phyloP scores from a whole-genome alignment of 2,329 filamentous ascomycete species.

The Paradendryphiella salina region DNA sequence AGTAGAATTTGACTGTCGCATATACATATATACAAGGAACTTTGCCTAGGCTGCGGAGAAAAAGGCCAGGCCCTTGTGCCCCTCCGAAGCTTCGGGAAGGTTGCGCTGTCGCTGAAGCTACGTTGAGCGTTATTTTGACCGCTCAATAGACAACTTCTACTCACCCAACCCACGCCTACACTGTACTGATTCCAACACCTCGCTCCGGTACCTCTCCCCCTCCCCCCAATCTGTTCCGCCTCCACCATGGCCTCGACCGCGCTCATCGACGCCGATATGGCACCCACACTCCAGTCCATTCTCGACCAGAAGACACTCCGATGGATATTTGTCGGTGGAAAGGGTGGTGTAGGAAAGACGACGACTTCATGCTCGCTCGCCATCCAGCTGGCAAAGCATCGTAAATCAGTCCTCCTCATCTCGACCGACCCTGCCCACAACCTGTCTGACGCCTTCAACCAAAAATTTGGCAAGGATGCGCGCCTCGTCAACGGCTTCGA shows the following conservation, averaged over 20 bases:
- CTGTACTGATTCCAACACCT: too few species aligned
- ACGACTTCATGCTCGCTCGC: slow-evolving; percentile 99
- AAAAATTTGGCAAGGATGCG: slow-evolving; percentile 99
- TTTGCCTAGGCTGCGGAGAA: too few species aligned
- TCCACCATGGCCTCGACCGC: slow-evolving; percentile 44
- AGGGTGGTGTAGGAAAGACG: slow-evolving; percentile 97
- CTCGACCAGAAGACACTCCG: slow-evolving; percentile 92
- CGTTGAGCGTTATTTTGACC: not conserved
- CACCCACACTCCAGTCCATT: slow-evolving; percentile 90
- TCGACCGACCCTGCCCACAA: slow-evolving; percentile 99
- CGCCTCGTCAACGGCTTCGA: slow-evolving; percentile 87
- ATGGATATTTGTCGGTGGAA: slow-evolving; percentile 99
- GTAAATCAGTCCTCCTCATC: slow-evolving; percentile 95
- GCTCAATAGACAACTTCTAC: not conserved
- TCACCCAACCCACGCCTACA: not conserved
- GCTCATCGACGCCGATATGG: slow-evolving; percentile 67
- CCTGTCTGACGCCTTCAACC: slow-evolving; percentile 93
- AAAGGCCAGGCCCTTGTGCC: not conserved
- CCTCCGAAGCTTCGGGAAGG: slow-evolving; percentile 23
- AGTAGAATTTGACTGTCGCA: too few species aligned
- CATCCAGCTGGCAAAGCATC: slow-evolving; percentile 93
- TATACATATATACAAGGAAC: not conserved
- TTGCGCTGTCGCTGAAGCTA: not conserved
- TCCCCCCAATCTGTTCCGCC: not conserved
- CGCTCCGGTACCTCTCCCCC: too few species aligned